These are phyloP conservation scores for Podaxis pistillaris DNA, from an alignment of 768 basidiomycete species.

Conservation along the genomic window DNA sequence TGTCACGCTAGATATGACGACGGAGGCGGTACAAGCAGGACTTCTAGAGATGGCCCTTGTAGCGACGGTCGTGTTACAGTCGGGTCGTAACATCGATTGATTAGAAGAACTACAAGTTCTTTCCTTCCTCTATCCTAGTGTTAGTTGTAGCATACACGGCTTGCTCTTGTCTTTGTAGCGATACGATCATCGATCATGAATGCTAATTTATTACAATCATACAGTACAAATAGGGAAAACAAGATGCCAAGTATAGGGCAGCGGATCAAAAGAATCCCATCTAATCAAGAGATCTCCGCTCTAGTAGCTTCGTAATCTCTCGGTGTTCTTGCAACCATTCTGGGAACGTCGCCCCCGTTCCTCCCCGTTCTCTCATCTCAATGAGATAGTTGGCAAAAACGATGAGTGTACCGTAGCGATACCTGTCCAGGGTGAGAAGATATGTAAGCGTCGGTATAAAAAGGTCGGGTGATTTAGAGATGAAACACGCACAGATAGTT, in stretches of 20 bases:
- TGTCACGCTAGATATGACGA: slow-evolving; percentile 44
- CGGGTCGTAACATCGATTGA: slow-evolving; percentile 45
- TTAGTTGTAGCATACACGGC: background rate
- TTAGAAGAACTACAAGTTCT: background rate
- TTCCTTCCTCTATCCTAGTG: background rate
- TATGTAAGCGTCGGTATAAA: background rate
- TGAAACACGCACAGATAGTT: slow-evolving; percentile 74
- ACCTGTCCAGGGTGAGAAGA: slow-evolving; percentile 40
- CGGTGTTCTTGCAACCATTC: slow-evolving; percentile 80
- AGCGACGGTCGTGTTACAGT: slow-evolving; percentile 43
- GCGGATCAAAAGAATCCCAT: background rate
- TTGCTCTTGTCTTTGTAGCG: background rate
- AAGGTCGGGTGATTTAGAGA: background rate
- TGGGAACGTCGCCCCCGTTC: slow-evolving; percentile 58
- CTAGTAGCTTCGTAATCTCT: slow-evolving; percentile 78
- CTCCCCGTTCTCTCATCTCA: slow-evolving; percentile 48
- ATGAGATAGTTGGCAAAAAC: slow-evolving; percentile 95
- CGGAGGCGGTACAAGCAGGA: slow-evolving; percentile 43
- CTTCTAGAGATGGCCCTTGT: slow-evolving; percentile 44
- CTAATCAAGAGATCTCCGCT: slow-evolving; percentile 67
- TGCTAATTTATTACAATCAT: slow-evolving; percentile 1
- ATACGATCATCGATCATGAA: background rate
- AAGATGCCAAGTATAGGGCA: slow-evolving; percentile 1
- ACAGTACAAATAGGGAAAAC: slow-evolving; percentile 6
- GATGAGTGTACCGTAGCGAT: slow-evolving; percentile 88